Percentiles rank a stretch among this genome's conserved stretches.
phyloP scores from a whole-genome alignment of 1,284 basidiomycete species.

The Apiotrichum domesticum region DNA sequence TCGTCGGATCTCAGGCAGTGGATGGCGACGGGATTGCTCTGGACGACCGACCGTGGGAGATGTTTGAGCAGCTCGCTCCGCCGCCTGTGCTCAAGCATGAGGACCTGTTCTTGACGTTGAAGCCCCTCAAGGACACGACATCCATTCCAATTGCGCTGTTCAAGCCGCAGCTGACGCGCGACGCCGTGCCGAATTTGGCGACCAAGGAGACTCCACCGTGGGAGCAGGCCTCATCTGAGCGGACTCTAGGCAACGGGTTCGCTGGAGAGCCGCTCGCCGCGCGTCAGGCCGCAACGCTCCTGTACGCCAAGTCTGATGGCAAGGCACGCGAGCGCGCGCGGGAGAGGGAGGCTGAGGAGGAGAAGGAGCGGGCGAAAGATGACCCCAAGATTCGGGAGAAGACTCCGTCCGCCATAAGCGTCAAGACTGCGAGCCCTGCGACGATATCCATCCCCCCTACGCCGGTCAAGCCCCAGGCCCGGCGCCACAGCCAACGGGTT shows the following conservation, averaged over 20 bases:
- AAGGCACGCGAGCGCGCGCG: not conserved
- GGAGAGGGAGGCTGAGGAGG: not conserved
- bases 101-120: slow-evolving; percentile 28
- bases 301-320: slow-evolving; percentile 18
- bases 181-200: slow-evolving; percentile 22
- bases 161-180: slow-evolving; percentile 32
- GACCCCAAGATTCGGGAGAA: not conserved
- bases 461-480: slow-evolving; percentile 1
- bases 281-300: slow-evolving; percentile 23
- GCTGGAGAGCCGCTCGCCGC: slow-evolving; percentile 32
- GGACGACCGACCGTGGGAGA: slow-evolving; percentile 44
- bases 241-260: slow-evolving; percentile 36
- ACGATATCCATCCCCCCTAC: slow-evolving; percentile 10
- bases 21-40: slow-evolving; percentile 21
- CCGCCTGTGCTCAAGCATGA: slow-evolving; percentile 15
- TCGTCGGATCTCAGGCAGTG: slow-evolving; percentile 16
- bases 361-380: not conserved
- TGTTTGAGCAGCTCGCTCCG: slow-evolving; percentile 36
- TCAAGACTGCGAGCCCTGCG: slow-evolving; percentile 1
- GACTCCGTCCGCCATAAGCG: slow-evolving; percentile 4
- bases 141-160: slow-evolving; percentile 38
- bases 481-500: slow-evolving; percentile 2
- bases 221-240: slow-evolving; percentile 32
- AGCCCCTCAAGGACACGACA: slow-evolving; percentile 29
- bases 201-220: slow-evolving; percentile 8